phyloP scores from a whole-genome alignment of 257 asterid species.

The Solanum appendiculatum region DNA sequence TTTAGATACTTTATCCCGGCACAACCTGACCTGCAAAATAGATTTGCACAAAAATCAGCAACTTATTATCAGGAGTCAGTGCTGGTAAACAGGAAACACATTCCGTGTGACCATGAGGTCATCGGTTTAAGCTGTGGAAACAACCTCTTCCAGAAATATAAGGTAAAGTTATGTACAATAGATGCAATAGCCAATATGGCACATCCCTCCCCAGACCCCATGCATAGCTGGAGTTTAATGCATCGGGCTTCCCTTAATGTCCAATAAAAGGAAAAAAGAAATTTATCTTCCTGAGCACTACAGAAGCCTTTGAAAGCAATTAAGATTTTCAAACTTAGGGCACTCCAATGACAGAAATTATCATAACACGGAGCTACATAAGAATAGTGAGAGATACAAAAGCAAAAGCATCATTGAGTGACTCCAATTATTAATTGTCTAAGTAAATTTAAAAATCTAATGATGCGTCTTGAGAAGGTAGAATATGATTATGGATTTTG shows the following conservation, averaged over 20 bases:
- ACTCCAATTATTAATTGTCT: not conserved
- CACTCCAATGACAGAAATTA: not conserved
- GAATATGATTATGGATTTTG: not conserved
- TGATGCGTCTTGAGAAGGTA: not conserved
- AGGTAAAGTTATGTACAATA: not conserved
- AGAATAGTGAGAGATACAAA: not conserved
- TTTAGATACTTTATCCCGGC: slow-evolving; percentile 64
- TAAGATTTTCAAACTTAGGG: not conserved
- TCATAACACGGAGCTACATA: not conserved
- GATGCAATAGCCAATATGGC: not conserved
- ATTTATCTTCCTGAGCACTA: not conserved
- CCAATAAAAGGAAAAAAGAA: not conserved
- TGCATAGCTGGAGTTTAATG: not conserved
- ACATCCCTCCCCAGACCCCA: not conserved
- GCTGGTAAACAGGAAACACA: not conserved
- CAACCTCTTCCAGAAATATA: not conserved
- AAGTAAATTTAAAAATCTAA: not conserved
- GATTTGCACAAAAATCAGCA: slow-evolving; percentile 6
- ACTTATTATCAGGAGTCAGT: not conserved
- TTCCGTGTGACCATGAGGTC: not conserved
- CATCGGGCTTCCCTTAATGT: not conserved
- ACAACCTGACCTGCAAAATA: slow-evolving; percentile 60
- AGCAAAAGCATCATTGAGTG: not conserved
- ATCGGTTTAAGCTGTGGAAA: not conserved
- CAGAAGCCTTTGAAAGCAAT: not conserved